Evolutionary conservation across 2,329 filamentous ascomycete species (phyloP), one percentile per base, ranked within the genome.

Genomic region (Trichoderma sp.): DNA sequence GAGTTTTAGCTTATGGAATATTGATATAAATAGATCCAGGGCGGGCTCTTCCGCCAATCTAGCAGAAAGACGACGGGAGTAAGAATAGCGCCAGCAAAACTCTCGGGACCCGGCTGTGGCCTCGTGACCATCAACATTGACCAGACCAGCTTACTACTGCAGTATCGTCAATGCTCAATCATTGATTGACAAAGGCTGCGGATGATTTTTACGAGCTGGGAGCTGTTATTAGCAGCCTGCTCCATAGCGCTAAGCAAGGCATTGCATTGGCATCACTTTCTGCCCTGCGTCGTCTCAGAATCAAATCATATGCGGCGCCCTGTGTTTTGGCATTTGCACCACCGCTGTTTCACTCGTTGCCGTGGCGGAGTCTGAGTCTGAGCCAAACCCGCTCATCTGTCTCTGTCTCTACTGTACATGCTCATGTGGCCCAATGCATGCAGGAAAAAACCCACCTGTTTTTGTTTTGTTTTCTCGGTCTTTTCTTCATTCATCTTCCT

Each of bases 291-390:
- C n/a, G 69, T 73, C 69, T 73, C 69, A 65, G 60, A 65, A 65
- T 33, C 29, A 56, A 65, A 56, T 33, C 29, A 38, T 65, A 73
- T 56, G 69, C 60, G 69, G 69, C 69, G 59, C 31, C 69, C 27
- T 41, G 56, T 38, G 72, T 50, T 75, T 66, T 75, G 60, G 67
- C 45, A 75, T 75, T 71, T 71, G 74, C 67, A 72, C 35, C 67
- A 71, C 50, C 33, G 66, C 33, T 72, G 74, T 75, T 75, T 75
- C 74, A 75, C 33, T 38, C 59, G 74, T 75, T 75, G 74, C 67
- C 24, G 74, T 69, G 74, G 74, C 68, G 68, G 68, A 71, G 68
- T 38, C 67, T 45, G 64, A 33, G 45, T 27, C 67, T 45, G 64
- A 33, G 41, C 33, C 35, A 38, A 14, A 31, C 18, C 62, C 14